Percentiles rank a stretch among this genome's conserved stretches.
Conservation (phyloP, 768 basidiomycete genomes). For the Mycena belliarum region DNA sequence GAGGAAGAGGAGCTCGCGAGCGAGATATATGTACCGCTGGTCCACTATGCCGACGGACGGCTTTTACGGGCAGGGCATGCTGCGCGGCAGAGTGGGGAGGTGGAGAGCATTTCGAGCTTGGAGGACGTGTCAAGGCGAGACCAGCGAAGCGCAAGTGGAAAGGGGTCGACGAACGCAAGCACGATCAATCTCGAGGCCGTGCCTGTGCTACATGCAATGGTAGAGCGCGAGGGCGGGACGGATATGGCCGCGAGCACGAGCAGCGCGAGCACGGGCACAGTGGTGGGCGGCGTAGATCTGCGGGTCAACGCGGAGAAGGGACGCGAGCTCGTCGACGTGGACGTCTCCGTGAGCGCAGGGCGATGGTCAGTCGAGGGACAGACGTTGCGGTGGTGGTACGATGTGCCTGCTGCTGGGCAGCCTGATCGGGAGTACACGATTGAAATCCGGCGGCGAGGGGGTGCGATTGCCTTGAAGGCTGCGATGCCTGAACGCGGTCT, state of each 20-base stretch:
- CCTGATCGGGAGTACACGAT: conserved; percentile 36
- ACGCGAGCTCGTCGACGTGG: conserved; percentile 41
- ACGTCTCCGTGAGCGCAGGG: conserved; percentile 46
- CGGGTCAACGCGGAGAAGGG: conserved; percentile 17
- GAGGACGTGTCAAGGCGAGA: not conserved
- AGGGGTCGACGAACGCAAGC: conserved; percentile 11
- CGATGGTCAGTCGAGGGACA: conserved; percentile 49
- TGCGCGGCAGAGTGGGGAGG: conserved; percentile 11
- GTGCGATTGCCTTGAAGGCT: conserved; percentile 27
- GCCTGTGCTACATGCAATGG: not conserved
- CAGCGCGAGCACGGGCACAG: conserved; percentile 18
- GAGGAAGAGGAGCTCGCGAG: conserved; percentile 55
- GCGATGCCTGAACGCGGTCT: not conserved
- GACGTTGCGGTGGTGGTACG: conserved; percentile 56
- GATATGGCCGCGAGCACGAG: conserved; percentile 21
- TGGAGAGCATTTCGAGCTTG: conserved; percentile 11
- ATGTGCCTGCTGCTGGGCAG: conserved; percentile 37
- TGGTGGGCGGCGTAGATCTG: conserved; percentile 16
- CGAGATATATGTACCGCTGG: conserved; percentile 88
- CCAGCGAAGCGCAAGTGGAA: not conserved
- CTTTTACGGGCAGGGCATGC: conserved; percentile 27
- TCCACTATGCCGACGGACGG: conserved; percentile 72
- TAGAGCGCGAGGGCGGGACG: too few species aligned
- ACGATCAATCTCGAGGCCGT: conserved; percentile 19
- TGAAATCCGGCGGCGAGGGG: conserved; percentile 35